These are phyloP conservation scores for Hypoxylon trugodes DNA, from an alignment of 495 filamentous ascomycete species.

Conservation along the genomic window DNA sequence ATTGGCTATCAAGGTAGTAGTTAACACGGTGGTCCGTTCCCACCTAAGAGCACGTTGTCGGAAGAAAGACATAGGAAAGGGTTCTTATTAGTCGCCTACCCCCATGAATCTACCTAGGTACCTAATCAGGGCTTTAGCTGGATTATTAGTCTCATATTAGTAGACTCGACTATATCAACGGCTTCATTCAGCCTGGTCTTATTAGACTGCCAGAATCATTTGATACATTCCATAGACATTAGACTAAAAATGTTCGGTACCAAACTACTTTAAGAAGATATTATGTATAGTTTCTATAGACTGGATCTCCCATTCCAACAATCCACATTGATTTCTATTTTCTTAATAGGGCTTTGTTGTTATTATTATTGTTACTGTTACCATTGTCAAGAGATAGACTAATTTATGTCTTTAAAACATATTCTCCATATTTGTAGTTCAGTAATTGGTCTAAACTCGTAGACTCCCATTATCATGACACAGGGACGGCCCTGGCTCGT, in stretches of 20 bases:
- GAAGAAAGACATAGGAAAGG: constrained; percentile 32
- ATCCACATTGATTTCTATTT: constrained; percentile 1
- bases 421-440: neutral
- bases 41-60: constrained; percentile 32
- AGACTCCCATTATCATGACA: neutral
- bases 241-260: constrained; percentile 16
- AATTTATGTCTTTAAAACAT: neutral
- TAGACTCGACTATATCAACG: constrained; percentile 20
- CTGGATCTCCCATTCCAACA: constrained; percentile 15
- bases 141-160: constrained; percentile 15
- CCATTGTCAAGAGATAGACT: neutral
- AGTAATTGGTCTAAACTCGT: neutral
- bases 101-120: too few species aligned
- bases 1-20: constrained; percentile 32
- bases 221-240: neutral
- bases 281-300: neutral
- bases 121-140: constrained; percentile 25
- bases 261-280: constrained; percentile 15
- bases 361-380: neutral
- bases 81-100: constrained; percentile 29
- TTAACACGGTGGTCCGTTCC: constrained; percentile 38
- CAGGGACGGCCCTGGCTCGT: neutral
- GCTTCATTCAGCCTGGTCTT: constrained; percentile 5
- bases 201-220: neutral
- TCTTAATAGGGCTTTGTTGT: neutral